phyloP scores from a whole-genome alignment of 768 basidiomycete genomes.

The Mycena polygramma region DNA sequence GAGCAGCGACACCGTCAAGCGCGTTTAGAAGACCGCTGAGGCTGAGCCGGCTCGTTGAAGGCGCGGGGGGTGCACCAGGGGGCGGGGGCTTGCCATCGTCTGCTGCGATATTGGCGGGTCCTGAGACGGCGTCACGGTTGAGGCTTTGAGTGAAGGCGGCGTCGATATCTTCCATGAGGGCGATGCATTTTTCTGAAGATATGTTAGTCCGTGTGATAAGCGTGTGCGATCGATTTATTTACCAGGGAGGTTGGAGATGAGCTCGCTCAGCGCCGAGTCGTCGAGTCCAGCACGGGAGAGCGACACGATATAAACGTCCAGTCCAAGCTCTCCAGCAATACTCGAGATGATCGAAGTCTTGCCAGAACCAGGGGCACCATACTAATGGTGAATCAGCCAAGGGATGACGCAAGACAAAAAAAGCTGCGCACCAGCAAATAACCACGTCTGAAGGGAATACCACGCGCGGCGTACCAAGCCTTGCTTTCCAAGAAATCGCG shows the following conservation, averaged over 20 bases:
- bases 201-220: conserved; percentile 11
- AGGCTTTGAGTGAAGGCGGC: conserved; percentile 71
- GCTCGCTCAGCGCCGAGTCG: conserved; percentile 67
- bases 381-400: conserved; percentile 48
- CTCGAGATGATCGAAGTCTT: conserved; percentile 85
- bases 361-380: conserved; percentile 83
- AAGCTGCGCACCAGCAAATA: conserved; percentile 67
- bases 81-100: conserved; percentile 35
- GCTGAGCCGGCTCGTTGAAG: conserved; percentile 58
- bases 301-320: conserved; percentile 81
- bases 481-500: conserved; percentile 78
- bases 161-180: conserved; percentile 89
- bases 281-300: conserved; percentile 74
- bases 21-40: conserved; percentile 84
- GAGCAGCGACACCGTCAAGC: conserved; percentile 84
- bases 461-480: conserved; percentile 80
- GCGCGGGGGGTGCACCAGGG: conserved; percentile 33
- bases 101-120: conserved; percentile 27
- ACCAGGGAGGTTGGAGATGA: conserved; percentile 75
- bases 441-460: conserved; percentile 86
- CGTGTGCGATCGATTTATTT: conserved; percentile 25
- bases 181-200: conserved; percentile 68
- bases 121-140: conserved; percentile 51
- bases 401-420: not conserved
- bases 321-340: conserved; percentile 81